Conservation (phyloP, 768 basidiomycete species). For the Boletus rubescentipes region DNA sequence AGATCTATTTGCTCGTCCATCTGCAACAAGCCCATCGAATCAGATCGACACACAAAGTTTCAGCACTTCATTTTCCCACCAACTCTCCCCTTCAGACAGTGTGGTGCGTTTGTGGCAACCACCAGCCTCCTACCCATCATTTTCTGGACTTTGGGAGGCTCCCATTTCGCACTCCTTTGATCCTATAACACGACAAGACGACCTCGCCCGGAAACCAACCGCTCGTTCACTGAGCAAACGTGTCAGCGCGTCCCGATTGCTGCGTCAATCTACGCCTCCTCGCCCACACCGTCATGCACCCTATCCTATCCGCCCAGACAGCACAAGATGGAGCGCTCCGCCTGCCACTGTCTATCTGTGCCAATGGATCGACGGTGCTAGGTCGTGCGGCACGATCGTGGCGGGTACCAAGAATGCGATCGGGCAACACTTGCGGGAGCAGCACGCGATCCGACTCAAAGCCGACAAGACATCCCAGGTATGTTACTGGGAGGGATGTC, state of each 20-base stretch:
- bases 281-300: background rate
- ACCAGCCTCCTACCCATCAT: background rate
- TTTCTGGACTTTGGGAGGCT: background rate
- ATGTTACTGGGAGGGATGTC: conserved; percentile 22
- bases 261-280: background rate
- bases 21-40: background rate
- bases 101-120: background rate
- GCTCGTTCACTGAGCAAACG: background rate
- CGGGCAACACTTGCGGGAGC: conserved; percentile 6
- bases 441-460: conserved; percentile 8
- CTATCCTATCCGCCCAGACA: background rate
- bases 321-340: background rate
- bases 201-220: background rate
- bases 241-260: background rate
- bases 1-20: background rate
- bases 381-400: background rate
- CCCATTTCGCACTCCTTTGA: no score
- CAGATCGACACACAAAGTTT: background rate
- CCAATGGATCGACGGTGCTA: conserved; percentile 6
- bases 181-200: background rate
- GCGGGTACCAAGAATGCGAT: conserved; percentile 10
- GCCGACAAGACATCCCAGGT: conserved; percentile 3
- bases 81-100: background rate
- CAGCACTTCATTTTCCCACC: background rate
- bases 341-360: background rate